Evolutionary conservation across 768 basidiomycete species (phyloP), one percentile per base, ranked within the genome.

Genomic region (Russula virescens): DNA sequence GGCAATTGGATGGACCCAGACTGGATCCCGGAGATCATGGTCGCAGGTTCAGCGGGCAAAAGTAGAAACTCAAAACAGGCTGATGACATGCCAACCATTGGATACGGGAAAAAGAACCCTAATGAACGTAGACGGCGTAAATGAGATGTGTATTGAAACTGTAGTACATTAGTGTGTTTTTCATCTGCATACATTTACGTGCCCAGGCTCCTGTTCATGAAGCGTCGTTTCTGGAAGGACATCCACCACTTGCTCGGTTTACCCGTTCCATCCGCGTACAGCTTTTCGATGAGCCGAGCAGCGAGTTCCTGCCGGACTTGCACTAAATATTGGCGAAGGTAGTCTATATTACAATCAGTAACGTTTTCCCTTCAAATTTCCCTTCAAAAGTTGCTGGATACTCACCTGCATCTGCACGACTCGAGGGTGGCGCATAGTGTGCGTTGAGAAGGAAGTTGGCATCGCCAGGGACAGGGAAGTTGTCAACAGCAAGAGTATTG

Each of bases 181-280:
- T 51, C 45, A 31, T 34, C 31, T 46, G 35, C 61, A 38, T 55
- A 42, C 54, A 55, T 28, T 76, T 79, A 89, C 71, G 82, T 81
- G 62, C 85, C 87, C 73, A 93, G 74, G 74, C 90, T 92, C 72
- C 91, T 86, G 77, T 92, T 91, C 91, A 94, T 94, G 83, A 94
- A 94, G 26, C 91, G 84, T 72, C 95, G 83, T 83, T 97, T 98
- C 75, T 95, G 94, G 85, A 98, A 99, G 23, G 91, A 90, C 93
- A 98, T 96, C 97, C 97, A 99, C 97, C 97, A 99, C 75, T 99
- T 99, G 80, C 90, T 97, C 6, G 97, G 95, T 73, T 91, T 95
- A 61, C 88, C 88, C 4, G 90, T 88, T 6, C 94, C 94, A 72
- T 96, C 93, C 43, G 87, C 91, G 73, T 99, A 99, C 53, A 99